A percentile compares a stretch with the other conserved stretches of the same genome.
Conservation (phyloP, 106 monocot species). For the Dioscorea zingiberensis region DNA sequence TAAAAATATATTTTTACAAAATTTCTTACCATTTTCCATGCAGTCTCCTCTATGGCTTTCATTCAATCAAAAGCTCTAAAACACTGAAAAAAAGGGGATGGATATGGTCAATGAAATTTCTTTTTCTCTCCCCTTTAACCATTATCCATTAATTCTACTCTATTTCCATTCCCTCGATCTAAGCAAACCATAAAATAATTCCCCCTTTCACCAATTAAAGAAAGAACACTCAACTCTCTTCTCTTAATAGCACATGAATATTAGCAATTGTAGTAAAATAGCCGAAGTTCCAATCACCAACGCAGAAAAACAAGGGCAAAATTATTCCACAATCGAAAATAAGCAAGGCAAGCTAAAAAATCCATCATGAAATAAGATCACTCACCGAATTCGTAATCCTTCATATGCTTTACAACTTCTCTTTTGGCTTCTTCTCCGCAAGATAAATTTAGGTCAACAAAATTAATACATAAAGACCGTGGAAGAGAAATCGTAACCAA, state of each 20-base stretch:
- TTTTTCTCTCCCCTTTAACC: too few species aligned
- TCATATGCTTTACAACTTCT: not conserved
- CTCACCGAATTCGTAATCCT: not conserved
- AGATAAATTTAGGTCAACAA: not conserved
- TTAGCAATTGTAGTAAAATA: not conserved
- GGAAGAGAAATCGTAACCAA: not conserved
- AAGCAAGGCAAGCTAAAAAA: not conserved
- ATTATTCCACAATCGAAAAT: too few species aligned
- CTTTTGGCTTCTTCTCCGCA: not conserved
- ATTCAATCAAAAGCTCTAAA: too few species aligned
- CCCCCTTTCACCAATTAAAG: not conserved
- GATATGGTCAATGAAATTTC: too few species aligned
- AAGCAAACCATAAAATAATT: not conserved
- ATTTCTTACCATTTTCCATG: too few species aligned
- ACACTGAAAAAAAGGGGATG: too few species aligned
- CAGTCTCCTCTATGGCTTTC: too few species aligned
- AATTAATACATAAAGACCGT: not conserved
- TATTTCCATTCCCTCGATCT: too few species aligned
- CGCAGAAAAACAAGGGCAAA: not conserved
- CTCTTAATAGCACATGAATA: not conserved
- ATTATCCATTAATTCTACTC: too few species aligned
- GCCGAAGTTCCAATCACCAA: not conserved
- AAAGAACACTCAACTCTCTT: not conserved
- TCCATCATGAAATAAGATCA: not conserved
- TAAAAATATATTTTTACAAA: too few species aligned